phyloP scores from a whole-genome alignment of 129 eudicot genomes.

The Tanacetum coccineum region DNA sequence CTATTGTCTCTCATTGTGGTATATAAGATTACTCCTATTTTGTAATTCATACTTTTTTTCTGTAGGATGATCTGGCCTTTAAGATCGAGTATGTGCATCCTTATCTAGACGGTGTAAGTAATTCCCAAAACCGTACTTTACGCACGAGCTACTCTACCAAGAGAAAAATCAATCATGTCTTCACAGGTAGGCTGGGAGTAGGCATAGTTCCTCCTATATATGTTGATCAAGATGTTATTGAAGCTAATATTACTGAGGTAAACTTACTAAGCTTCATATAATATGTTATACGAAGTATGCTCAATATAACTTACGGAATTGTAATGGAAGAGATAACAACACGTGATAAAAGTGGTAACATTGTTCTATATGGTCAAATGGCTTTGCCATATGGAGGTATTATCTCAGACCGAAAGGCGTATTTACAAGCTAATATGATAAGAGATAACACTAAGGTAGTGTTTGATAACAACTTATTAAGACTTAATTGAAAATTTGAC shows the following conservation, averaged over 20 bases:
- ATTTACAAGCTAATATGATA: too few relatives aligned
- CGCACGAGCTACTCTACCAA: conserved; percentile 75
- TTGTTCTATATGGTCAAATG: conserved; percentile 58
- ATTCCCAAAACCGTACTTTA: conserved; percentile 77
- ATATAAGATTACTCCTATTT: not conserved
- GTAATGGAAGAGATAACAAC: conserved; percentile 87
- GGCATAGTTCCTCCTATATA: conserved; percentile 87
- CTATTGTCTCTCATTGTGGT: not conserved
- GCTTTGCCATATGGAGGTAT: conserved; percentile 59
- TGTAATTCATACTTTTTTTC: not conserved
- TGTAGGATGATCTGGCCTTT: conserved; percentile 91
- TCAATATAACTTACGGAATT: conserved; percentile 57
- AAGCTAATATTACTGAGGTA: conserved; percentile 94
- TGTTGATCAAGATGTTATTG: conserved; percentile 86
- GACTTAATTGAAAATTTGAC: too few relatives aligned
- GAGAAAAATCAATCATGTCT: conserved; percentile 85
- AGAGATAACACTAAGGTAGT: too few relatives aligned
- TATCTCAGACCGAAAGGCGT: conserved; percentile 79
- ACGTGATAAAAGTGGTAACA: conserved; percentile 84
- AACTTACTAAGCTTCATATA: not conserved
- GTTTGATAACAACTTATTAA: too few relatives aligned
- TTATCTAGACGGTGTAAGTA: conserved; percentile 64
- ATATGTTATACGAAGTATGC: not conserved
- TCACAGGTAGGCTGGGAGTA: conserved; percentile 91
- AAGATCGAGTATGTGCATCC: conserved; percentile 94